Base-by-base conservation (phyloP, 2,329 filamentous ascomycete species). In the Alternaria consortialis region DNA sequence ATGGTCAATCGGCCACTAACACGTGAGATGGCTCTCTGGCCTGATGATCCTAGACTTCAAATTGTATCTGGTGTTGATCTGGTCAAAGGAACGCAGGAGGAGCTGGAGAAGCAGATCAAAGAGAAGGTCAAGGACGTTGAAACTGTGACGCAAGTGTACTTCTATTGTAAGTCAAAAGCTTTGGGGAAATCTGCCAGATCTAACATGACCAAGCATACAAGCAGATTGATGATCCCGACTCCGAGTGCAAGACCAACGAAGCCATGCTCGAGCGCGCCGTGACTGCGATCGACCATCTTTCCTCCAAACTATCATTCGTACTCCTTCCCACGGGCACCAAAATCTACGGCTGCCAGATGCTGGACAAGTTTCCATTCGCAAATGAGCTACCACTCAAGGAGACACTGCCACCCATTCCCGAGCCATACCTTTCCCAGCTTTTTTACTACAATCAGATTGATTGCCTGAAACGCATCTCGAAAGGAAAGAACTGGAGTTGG, bases 1-100 rank as follows among this genome's bases (percentile, higher is more conserved):
- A 77, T 84, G 48, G 83, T 82, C 2, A 85, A 85, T 60, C 75
- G 83, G 20, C 81, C 82, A 2, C 57, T 78, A 27, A 73, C 72
- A 23, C 58, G 69, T 23, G 72, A 75, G 31, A 71, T 73, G 68
- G 69, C 72, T 27, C 68, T 72, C 8, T 81, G 80, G 79, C 80
- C 80, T 9, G 63, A 74, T 32, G 71, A 60, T 54, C 65, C 72
- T 37, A 68, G 76, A 40, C 60, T 82, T 1, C 74, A 80, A 46
- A 71, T 82, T 12, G 73, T 79, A 47, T 78, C 65, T 15, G 81
- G 80, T 5, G 72, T 82, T 9, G 78, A 82, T 62, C 68, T 82
- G 8, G 67, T 83, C 34, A 71, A 73, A 37, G 74, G 75, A 3
- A 56, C 71, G 54, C 74, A 76, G 51, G 69, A 75, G 25, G 75